A percentile compares a stretch with the other conserved stretches of the same genome.
These are phyloP conservation scores for Knoxdaviesia capensis DNA, from an alignment of 2,329 filamentous ascomycete genomes.

Conservation along the genomic window DNA sequence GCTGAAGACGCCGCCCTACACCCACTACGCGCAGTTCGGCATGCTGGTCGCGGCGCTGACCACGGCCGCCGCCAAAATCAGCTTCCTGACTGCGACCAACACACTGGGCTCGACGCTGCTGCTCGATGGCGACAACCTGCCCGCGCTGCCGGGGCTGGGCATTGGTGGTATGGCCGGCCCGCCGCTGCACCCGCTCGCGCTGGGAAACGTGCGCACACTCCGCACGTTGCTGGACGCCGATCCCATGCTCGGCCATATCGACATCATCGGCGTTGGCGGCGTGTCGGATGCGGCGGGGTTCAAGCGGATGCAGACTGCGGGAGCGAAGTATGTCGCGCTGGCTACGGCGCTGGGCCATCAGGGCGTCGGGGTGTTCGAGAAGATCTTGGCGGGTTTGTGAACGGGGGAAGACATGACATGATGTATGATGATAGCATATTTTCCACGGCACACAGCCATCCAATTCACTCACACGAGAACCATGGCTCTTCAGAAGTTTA, in stretches of 20 bases:
- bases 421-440: too few species aligned
- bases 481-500: too few species aligned
- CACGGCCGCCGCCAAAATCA: slow-evolving; percentile 16
- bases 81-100: slow-evolving; percentile 57
- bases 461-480: too few species aligned
- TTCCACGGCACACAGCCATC: too few species aligned
- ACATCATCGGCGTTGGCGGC: slow-evolving; percentile 53
- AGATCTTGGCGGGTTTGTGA: slow-evolving; percentile 20
- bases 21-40: slow-evolving; percentile 44
- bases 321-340: slow-evolving; percentile 45
- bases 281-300: slow-evolving; percentile 44
- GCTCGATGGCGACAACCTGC: slow-evolving; percentile 13
- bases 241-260: slow-evolving; percentile 27
- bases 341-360: slow-evolving; percentile 48
- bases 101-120: slow-evolving; percentile 49
- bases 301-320: slow-evolving; percentile 43
- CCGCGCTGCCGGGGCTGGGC: slow-evolving; percentile 27
- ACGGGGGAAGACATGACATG: not conserved
- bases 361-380: slow-evolving; percentile 40
- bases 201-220: slow-evolving; percentile 60
- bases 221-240: slow-evolving; percentile 33
- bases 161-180: slow-evolving; percentile 55
- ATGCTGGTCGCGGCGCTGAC: slow-evolving; percentile 31
- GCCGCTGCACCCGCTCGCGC: slow-evolving; percentile 49
- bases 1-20: slow-evolving; percentile 62